These are phyloP conservation scores for Reticulomyxa filosa DNA, from an alignment of 78 protist genomes.

Conservation along the genomic window DNA sequence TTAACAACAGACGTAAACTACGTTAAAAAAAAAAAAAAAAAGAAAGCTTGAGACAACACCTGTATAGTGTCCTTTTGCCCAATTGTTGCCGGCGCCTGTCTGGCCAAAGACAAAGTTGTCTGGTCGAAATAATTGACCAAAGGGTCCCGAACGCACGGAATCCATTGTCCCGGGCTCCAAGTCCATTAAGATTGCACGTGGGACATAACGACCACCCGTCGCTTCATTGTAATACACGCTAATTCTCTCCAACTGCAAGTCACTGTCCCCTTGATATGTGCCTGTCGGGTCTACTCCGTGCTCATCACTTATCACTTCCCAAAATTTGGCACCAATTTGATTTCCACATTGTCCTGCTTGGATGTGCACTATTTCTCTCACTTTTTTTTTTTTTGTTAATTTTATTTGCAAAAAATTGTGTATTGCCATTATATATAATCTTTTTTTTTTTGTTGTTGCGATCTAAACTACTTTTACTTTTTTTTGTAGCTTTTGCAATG, in stretches of 20 bases:
- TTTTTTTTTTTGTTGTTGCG: no score
- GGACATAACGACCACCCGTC: slow-evolving; percentile 69
- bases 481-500: no score
- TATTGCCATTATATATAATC: no score
- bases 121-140: slow-evolving; percentile 50
- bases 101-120: slow-evolving; percentile 79
- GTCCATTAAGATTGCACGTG: slow-evolving; percentile 92
- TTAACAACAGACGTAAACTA: no score
- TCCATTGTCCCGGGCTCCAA: slow-evolving; percentile 92
- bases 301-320: slow-evolving; percentile 31
- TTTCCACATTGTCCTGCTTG: slow-evolving; percentile 81
- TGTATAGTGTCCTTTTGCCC: slow-evolving; percentile 97
- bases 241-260: slow-evolving; percentile 78
- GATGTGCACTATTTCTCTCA: slow-evolving; percentile 83
- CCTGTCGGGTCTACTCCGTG: slow-evolving; percentile 60
- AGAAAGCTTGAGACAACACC: no score
- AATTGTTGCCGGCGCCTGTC: slow-evolving; percentile 80
- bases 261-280: slow-evolving; percentile 55
- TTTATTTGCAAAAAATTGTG: no score
- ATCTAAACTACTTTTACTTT: no score
- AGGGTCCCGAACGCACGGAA: slow-evolving; percentile 43
- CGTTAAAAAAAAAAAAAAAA: no score
- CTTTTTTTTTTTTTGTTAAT: no score
- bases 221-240: slow-evolving; percentile 90
- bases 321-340: slow-evolving; percentile 61